A percentile compares a stretch with the other conserved stretches of the same genome.
Conservation (phyloP, 176 grass and related monocot genomes). For the Elaeis guineensis region DNA sequence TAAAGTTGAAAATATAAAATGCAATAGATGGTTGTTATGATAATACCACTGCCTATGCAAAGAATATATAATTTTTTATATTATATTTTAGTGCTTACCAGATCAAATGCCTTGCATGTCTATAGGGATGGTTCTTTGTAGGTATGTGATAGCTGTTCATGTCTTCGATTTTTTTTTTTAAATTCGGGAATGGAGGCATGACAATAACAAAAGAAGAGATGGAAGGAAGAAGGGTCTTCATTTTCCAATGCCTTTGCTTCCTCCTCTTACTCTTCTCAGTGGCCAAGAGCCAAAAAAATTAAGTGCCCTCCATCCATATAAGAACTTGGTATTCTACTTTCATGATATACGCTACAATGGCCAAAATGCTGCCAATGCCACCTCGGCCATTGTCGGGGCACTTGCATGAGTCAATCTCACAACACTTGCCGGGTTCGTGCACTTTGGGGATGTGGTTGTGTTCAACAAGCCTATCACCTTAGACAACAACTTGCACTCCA, state of each 20-base stretch:
- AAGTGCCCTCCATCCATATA: neutral
- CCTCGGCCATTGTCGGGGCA: slow-evolving; percentile 6
- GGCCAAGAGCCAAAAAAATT: too few relatives aligned
- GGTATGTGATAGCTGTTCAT: too few relatives aligned
- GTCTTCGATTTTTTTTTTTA: too few relatives aligned
- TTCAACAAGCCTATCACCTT: slow-evolving; percentile 12
- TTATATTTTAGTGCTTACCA: too few relatives aligned
- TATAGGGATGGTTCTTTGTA: too few relatives aligned
- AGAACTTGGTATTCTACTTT: slow-evolving; percentile 2
- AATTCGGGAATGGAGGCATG: too few relatives aligned
- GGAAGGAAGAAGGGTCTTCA: neutral
- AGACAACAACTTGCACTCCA: neutral
- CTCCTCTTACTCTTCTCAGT: slow-evolving; percentile 9
- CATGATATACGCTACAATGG: slow-evolving; percentile 8
- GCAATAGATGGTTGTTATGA: too few relatives aligned
- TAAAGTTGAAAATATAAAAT: too few relatives aligned
- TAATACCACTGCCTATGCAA: too few relatives aligned
- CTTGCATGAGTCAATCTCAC: neutral
- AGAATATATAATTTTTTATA: too few relatives aligned
- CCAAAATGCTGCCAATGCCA: neutral
- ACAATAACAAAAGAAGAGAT: neutral
- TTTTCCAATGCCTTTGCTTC: neutral
- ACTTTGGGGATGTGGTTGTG: slow-evolving; percentile 19
- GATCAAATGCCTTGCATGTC: too few relatives aligned
- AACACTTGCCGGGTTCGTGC: neutral